These are phyloP conservation scores for Trichocomaceae sp. DNA, from an alignment of 2,329 filamentous ascomycete genomes.

Conservation along the genomic window DNA sequence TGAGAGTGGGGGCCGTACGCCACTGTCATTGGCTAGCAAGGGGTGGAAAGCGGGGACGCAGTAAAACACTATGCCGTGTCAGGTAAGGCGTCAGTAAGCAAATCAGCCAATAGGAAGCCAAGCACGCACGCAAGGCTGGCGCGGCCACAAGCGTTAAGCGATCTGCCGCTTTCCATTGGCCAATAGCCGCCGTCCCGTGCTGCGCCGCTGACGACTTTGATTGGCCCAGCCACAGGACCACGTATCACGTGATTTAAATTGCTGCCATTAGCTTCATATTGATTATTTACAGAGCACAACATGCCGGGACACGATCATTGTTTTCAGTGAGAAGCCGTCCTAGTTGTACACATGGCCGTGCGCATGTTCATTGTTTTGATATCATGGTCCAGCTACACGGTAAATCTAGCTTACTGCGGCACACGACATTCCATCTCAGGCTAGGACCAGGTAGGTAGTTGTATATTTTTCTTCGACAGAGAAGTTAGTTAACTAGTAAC, in stretches of 20 bases:
- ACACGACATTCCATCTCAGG: too few species aligned
- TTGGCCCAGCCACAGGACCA: constrained; percentile 10
- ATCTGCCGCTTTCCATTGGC: not conserved
- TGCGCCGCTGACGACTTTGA: not conserved
- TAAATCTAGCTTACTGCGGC: too few species aligned
- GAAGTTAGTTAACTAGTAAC: too few species aligned
- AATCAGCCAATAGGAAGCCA: not conserved
- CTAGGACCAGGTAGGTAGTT: too few species aligned
- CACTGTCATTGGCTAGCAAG: constrained; percentile 5
- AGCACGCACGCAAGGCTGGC: not conserved
- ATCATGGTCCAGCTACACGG: too few species aligned
- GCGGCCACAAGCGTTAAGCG: not conserved
- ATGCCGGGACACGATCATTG: too few species aligned
- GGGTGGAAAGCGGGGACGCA: not conserved
- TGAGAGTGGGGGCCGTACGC: constrained; percentile 3
- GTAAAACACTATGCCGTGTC: not conserved
- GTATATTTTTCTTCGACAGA: too few species aligned
- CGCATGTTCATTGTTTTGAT: too few species aligned
- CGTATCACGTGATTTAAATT: constrained; percentile 5
- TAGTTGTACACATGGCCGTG: too few species aligned
- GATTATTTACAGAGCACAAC: too few species aligned
- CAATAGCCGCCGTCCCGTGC: constrained; percentile 1
- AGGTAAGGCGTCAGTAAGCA: too few species aligned
- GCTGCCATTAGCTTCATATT: not conserved
- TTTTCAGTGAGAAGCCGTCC: too few species aligned